Evolutionary conservation across 140 eudicot genomes (phyloP).

Genomic region (Bidens hawaiensis): DNA sequence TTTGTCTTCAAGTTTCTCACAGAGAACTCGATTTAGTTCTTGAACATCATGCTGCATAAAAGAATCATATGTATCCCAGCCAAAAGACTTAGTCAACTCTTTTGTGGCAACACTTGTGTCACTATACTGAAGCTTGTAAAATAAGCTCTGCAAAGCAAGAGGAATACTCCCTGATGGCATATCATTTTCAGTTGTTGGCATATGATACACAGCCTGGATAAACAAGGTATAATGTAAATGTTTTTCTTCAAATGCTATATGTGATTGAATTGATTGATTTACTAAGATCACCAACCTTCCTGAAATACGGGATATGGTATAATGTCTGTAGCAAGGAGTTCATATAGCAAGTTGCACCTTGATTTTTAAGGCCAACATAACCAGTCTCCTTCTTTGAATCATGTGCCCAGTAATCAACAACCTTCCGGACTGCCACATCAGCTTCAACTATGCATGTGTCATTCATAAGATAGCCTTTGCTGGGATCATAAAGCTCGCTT

Average conservation of each 20-base stretch:
- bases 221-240: constrained; percentile 13
- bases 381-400: constrained; percentile 94
- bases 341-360: constrained; percentile 97
- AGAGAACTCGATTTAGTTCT: constrained; percentile 86
- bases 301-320: constrained; percentile 86
- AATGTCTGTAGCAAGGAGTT: constrained; percentile 89
- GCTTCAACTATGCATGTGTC: constrained; percentile 86
- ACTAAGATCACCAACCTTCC: constrained; percentile 61
- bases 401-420: constrained; percentile 76
- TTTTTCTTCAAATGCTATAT: neutral
- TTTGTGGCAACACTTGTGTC: constrained; percentile 91
- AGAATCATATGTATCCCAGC: constrained; percentile 90
- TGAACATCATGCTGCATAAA: constrained; percentile 97
- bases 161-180: constrained; percentile 88
- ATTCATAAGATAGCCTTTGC: constrained; percentile 70
- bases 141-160: constrained; percentile 84
- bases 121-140: constrained; percentile 82
- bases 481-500: constrained; percentile 72
- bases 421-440: constrained; percentile 76
- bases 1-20: constrained; percentile 95
- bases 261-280: neutral
- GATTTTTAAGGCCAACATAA: constrained; percentile 91
- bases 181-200: constrained; percentile 97
- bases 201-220: constrained; percentile 87
- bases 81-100: constrained; percentile 91